phyloP scores from a whole-genome alignment of 345 rosid species.

The Triadica sebifera region DNA sequence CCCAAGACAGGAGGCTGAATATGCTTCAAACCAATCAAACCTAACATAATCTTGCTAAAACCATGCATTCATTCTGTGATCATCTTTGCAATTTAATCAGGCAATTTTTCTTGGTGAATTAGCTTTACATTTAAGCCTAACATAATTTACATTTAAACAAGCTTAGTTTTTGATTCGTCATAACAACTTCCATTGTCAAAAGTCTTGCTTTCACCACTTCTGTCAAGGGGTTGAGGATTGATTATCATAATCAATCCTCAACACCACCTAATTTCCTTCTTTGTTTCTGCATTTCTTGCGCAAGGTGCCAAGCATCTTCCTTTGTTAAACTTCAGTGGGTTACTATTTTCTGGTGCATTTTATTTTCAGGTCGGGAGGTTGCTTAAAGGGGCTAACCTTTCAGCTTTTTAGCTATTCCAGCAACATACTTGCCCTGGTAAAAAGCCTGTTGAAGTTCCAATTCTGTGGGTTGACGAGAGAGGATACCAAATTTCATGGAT shows the following conservation, averaged over 20 bases:
- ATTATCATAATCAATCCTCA: neutral
- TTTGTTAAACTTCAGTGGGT: too few species aligned
- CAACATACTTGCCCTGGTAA: constrained; percentile 79
- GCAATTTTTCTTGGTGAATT: too few species aligned
- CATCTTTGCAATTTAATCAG: too few species aligned
- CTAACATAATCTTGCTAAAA: too few species aligned
- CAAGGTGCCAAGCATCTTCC: neutral
- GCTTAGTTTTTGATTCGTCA: too few species aligned
- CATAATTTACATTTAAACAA: too few species aligned
- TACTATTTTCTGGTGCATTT: too few species aligned
- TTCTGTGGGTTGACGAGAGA: constrained; percentile 72
- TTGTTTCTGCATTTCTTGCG: neutral
- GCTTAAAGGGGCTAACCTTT: constrained; percentile 19
- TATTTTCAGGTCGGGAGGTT: neutral
- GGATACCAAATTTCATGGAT: too few species aligned
- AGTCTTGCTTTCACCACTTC: neutral
- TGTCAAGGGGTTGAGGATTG: neutral
- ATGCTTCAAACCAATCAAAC: too few species aligned
- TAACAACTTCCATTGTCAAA: neutral
- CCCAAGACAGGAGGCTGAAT: too few species aligned
- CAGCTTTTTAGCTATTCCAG: constrained; percentile 80
- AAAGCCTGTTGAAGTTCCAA: constrained; percentile 80
- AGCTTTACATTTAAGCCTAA: too few species aligned
- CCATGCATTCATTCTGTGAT: too few species aligned
- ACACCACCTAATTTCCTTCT: neutral